A percentile compares a stretch with the other conserved stretches of the same genome.
Conservation (phyloP, 257 asterid genomes). For the Phtheirospermum japonicum region DNA sequence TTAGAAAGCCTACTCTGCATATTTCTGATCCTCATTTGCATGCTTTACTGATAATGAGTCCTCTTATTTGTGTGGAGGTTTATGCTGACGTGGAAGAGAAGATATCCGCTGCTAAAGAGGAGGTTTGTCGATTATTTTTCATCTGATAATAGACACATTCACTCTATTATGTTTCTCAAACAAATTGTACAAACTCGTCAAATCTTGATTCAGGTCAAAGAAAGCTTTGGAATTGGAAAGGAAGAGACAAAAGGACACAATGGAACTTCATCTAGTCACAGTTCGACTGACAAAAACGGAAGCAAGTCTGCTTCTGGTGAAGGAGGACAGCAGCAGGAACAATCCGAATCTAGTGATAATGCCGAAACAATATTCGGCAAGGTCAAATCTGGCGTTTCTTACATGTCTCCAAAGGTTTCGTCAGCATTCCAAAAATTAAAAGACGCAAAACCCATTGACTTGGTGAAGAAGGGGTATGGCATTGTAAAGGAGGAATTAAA, state of each 20-base stretch:
- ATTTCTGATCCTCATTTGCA: constrained; percentile 10
- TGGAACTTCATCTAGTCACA: constrained; percentile 37
- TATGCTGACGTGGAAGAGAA: constrained; percentile 75
- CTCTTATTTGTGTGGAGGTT: constrained; percentile 46
- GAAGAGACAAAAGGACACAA: constrained; percentile 48
- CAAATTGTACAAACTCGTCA: constrained; percentile 11
- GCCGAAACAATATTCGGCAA: constrained; percentile 61
- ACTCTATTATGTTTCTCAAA: background rate
- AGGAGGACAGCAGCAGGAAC: constrained; percentile 60
- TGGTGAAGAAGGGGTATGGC: constrained; percentile 72
- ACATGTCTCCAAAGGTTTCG: constrained; percentile 57
- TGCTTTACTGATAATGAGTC: constrained; percentile 23
- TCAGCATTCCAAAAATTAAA: constrained; percentile 65
- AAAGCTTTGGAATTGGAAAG: constrained; percentile 64
- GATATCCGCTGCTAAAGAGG: constrained; percentile 76
- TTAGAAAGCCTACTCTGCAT: constrained; percentile 16
- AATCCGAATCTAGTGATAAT: constrained; percentile 44
- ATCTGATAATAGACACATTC: constrained; percentile 1
- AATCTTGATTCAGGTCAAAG: constrained; percentile 60
- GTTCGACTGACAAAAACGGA: constrained; percentile 35
- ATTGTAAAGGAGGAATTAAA: constrained; percentile 77
- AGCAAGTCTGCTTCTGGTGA: constrained; percentile 45
- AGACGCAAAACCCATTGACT: constrained; percentile 78
- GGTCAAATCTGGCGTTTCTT: constrained; percentile 60
- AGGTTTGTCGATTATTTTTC: constrained; percentile 51